A percentile compares a stretch with the other conserved stretches of the same genome.
Evolutionary conservation across 202 grass and related monocot genomes (phyloP).

Genomic region (Zoysia matrella): DNA sequence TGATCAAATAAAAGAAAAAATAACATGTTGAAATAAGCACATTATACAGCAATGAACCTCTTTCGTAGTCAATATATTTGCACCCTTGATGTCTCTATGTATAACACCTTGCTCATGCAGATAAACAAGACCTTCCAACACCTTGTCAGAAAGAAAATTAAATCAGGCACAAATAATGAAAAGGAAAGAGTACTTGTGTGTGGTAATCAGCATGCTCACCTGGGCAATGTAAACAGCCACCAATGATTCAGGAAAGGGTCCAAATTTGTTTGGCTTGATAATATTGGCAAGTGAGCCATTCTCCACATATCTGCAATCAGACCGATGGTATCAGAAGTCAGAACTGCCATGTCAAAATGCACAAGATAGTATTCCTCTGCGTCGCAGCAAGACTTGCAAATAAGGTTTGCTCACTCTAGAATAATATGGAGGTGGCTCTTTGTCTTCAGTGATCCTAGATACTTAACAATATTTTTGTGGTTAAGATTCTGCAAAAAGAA

Average conservation of each 20-base stretch:
- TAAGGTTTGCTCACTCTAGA: constrained; percentile 75
- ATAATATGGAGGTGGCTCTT: constrained; percentile 97
- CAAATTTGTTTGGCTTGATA: constrained; percentile 99
- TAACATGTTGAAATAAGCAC: constrained; percentile 19
- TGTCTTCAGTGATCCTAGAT: constrained; percentile 93
- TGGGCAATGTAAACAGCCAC: constrained; percentile 97
- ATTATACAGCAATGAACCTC: constrained; percentile 67
- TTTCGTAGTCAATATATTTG: constrained; percentile 98
- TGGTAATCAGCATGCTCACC: constrained; percentile 53
- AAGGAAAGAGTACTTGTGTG: constrained; percentile 29
- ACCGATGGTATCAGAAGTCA: constrained; percentile 27
- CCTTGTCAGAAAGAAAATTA: constrained; percentile 58
- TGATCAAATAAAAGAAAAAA: constrained; percentile 14
- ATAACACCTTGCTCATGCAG: constrained; percentile 99
- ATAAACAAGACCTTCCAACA: constrained; percentile 98
- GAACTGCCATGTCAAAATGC: constrained; percentile 30
- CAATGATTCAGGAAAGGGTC: constrained; percentile 37
- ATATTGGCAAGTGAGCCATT: constrained; percentile 99
- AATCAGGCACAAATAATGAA: constrained; percentile 10
- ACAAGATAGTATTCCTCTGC: constrained; percentile 20
- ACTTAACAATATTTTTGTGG: constrained; percentile 99
- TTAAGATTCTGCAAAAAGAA: constrained; percentile 86
- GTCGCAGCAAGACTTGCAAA: constrained; percentile 11
- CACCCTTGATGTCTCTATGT: constrained; percentile 99
- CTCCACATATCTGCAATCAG: constrained; percentile 84